phyloP scores from a whole-genome alignment of 176 grass and related monocot species.

The Leersia perrieri region DNA sequence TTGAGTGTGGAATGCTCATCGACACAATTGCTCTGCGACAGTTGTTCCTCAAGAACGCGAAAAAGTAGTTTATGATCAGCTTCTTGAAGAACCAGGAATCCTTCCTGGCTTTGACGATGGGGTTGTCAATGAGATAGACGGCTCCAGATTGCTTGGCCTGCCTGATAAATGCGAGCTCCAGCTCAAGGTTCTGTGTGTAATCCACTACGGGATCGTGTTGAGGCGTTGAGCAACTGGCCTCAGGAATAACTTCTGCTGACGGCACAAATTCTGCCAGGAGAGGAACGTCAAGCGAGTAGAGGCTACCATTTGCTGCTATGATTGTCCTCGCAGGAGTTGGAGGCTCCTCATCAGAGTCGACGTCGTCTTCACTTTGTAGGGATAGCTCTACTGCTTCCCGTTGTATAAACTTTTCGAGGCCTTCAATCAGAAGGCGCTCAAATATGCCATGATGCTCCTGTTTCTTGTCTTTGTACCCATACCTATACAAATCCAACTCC shows the following conservation, averaged over 20 bases:
- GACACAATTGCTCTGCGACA: slow-evolving; percentile 69
- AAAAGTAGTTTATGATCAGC: slow-evolving; percentile 94
- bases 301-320: slow-evolving; percentile 60
- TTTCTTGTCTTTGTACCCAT: slow-evolving; percentile 93
- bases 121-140: slow-evolving; percentile 79
- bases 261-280: slow-evolving; percentile 59
- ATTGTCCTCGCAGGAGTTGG: slow-evolving; percentile 55
- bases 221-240: slow-evolving; percentile 59
- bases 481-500: slow-evolving; percentile 41
- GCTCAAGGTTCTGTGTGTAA: slow-evolving; percentile 63
- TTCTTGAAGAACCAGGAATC: slow-evolving; percentile 94
- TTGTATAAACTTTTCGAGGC: slow-evolving; percentile 80
- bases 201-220: slow-evolving; percentile 40
- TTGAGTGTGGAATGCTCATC: slow-evolving; percentile 71
- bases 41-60: slow-evolving; percentile 80
- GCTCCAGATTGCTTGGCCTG: slow-evolving; percentile 72
- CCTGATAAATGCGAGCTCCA: slow-evolving; percentile 79
- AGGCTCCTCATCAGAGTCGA: slow-evolving; percentile 60
- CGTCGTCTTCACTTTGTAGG: slow-evolving; percentile 70
- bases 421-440: slow-evolving; percentile 78
- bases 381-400: slow-evolving; percentile 81
- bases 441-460: slow-evolving; percentile 74
- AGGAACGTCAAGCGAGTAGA: slow-evolving; percentile 71
- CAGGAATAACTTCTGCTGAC: slow-evolving; percentile 40
- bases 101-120: slow-evolving; percentile 82